Base-by-base conservation (phyloP, 2,329 filamentous ascomycete species). In the Exophiala lecanii-corni region DNA sequence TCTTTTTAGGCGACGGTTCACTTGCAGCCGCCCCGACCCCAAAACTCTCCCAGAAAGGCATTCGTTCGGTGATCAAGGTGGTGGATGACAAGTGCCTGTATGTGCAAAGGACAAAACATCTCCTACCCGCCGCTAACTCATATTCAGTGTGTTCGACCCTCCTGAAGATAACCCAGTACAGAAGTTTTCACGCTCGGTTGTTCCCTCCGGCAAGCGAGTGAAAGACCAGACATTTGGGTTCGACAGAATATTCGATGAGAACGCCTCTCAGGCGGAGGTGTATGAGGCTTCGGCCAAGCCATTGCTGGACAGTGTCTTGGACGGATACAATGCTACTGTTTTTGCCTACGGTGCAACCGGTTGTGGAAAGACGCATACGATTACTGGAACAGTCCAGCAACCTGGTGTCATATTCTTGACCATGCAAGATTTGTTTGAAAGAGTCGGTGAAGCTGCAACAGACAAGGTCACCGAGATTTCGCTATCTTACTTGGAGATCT, bases 151-250 rank as follows among this genome's bases (percentile, higher is more conserved):
- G 21, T 98, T 98, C 64, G 92, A 98, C 57, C 92, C 92, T 5
- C 92, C 92, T 31, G 92, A 98, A 66, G 89, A 97, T 61, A 94
- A 82, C 59, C 86, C 89, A 1, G 82, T 97, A 6, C 88, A 94
- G 49, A 84, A 84, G 55, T 94, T 96, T 65, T 84, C 85, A 20
- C 77, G 82, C 62, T 88, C 84, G 2, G 83, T 94, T 9, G 78
- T 94, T 7, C 82, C 84, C 3, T 78, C 81, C 41, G 89, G 89
- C 43, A 97, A 94, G 67, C 85, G 89, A 56, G 86, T 92, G 59
- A 98, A 98, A 63, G 94, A 98, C 63, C 89, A 96, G 65, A 92
- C 92, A 3, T 98, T 98, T 58, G 89, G 84, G 39, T 98, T 98
- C 68, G 92, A 98, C 67, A 78, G 86, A 43, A 86, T 98, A 51